Base-by-base conservation (phyloP, 2,329 filamentous ascomycete species). In the Hymenoscyphus linearis region DNA sequence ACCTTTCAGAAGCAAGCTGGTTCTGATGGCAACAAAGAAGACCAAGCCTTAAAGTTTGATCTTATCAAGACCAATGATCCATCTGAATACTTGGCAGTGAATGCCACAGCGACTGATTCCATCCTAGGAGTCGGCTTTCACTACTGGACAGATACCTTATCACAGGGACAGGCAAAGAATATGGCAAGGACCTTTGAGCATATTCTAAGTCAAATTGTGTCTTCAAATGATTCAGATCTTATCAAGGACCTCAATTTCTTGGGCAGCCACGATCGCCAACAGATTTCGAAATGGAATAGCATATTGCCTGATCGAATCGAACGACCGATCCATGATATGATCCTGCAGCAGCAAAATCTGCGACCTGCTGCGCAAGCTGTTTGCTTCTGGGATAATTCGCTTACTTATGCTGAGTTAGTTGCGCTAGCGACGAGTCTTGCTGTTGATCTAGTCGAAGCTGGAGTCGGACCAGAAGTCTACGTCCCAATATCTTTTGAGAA, bases 71-170 rank as follows among this genome's bases (percentile, higher is more conserved):
- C 70, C 31, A 66, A 75, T 55, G 75, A 76, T 58, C 74, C 75
- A 13, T 75, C 70, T 50, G 75, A 76, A 73, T 77, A 76, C 60
- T 67, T 77, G 6, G 76, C 74, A 25, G 69, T 76, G 3, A 76
- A 76, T 52, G 73, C 75, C 1, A 74, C 75, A 37, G 76, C 74
- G 13, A 71, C 71, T 3, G 71, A 71, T 18, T 70, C 70, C 3
- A 64, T 68, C 18, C 72, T 76, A 60, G 74, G 73, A 0, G 70
- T 77, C 27, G 60, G 76, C 53, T 65, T 77, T 40, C 70, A 74
- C 59, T 77, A 76, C 65, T 64, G 62, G 62, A 60, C 56, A 2
- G 47, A 57, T 16, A 60, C 25, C 2, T 22, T 61, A 3, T 64
- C 62, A 9, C 9, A 25, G 6, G 13, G 12, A 26, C 56, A 61